Evolutionary conservation across 2,329 filamentous ascomycete genomes (phyloP), one percentile per base, ranked within the genome.

Genomic region (Calcarisporium arbuscula): DNA sequence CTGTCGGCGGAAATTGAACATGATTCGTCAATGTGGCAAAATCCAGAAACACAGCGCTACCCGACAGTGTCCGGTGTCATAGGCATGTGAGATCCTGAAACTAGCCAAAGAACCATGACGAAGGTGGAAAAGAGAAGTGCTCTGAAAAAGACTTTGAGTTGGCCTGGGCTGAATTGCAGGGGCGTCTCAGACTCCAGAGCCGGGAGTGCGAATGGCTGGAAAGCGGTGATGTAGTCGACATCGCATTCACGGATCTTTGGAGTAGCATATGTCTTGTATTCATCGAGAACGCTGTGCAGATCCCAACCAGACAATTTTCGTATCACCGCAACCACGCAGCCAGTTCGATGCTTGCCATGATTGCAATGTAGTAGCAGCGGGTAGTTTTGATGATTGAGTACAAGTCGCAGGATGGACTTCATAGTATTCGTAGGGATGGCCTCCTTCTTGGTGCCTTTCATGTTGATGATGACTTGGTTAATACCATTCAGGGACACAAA

Each of bases 341-440:
- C 89, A 14, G 89, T 95, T 38, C 89, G 82, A 54, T 95, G 89
- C 72, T 85, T 92, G 54, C 89, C 89, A 48, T 94, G 89, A 54
- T 95, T 95, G 70, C 89, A 95, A 58, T 95, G 89, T 30, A 95
- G 74, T 25, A 95, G 69, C 9, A 95, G 60, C 1, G 89, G 89
- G 45, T 92, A 80, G 43, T 94, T 87, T 21, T 68, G 61, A 31
- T 72, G 72, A 51, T 94, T 75, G 34, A 90, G 68, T 26, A 90
- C 72, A 27, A 90, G 64, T 10, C 74, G 66, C 17, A 94, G 68
- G 29, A 90, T 86, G 7, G 74, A 65, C 42, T 73, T 70, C 71
- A 95, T 86, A 18, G 79, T 77, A 28, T 67, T 58, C 7, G 76
- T 54, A 1, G 82, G 74, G 22, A 86, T 86, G 8, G 71, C 70